These are phyloP conservation scores for Sordaria brevicollis DNA, from an alignment of 495 filamentous ascomycete genomes.

Conservation along the genomic window DNA sequence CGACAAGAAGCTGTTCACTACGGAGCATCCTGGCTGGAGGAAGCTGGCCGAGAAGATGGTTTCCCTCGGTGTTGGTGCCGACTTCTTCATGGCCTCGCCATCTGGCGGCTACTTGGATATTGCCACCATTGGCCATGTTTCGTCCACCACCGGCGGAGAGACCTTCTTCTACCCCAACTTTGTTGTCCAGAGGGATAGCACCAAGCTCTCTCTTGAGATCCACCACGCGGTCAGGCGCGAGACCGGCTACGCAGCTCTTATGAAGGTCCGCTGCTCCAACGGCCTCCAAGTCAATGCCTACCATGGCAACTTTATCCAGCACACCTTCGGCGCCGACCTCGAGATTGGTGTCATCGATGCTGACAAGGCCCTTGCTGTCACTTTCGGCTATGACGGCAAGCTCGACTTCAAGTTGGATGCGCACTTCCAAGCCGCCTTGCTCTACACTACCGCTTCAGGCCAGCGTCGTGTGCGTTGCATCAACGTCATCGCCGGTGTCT, in stretches of 20 bases:
- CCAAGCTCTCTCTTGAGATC: slow-evolving; percentile 78
- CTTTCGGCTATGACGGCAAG: slow-evolving; percentile 95
- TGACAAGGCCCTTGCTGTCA: slow-evolving; percentile 84
- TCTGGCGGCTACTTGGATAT: slow-evolving; percentile 87
- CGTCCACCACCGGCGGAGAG: slow-evolving; percentile 79
- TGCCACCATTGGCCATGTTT: slow-evolving; percentile 77
- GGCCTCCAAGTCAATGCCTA: slow-evolving; percentile 90
- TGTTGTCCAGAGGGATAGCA: slow-evolving; percentile 70
- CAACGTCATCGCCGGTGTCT: slow-evolving; percentile 88
- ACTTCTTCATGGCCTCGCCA: slow-evolving; percentile 89
- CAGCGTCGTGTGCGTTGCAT: slow-evolving; percentile 86
- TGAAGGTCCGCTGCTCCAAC: slow-evolving; percentile 98
- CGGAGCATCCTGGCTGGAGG: slow-evolving; percentile 75
- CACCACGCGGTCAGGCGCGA: slow-evolving; percentile 81
- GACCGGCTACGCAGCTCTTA: slow-evolving; percentile 90
- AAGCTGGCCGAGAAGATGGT: slow-evolving; percentile 83
- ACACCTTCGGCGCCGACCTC: slow-evolving; percentile 88
- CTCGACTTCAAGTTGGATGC: slow-evolving; percentile 92
- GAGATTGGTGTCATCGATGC: slow-evolving; percentile 90
- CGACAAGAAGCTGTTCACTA: slow-evolving; percentile 85
- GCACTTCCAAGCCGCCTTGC: slow-evolving; percentile 90
- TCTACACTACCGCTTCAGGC: slow-evolving; percentile 87
- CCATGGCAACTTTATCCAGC: slow-evolving; percentile 92
- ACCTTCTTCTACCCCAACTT: slow-evolving; percentile 96
- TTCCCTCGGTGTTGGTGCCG: slow-evolving; percentile 74